phyloP scores from a whole-genome alignment of 2,329 filamentous ascomycete species.

The Endocalyx cinctus region DNA sequence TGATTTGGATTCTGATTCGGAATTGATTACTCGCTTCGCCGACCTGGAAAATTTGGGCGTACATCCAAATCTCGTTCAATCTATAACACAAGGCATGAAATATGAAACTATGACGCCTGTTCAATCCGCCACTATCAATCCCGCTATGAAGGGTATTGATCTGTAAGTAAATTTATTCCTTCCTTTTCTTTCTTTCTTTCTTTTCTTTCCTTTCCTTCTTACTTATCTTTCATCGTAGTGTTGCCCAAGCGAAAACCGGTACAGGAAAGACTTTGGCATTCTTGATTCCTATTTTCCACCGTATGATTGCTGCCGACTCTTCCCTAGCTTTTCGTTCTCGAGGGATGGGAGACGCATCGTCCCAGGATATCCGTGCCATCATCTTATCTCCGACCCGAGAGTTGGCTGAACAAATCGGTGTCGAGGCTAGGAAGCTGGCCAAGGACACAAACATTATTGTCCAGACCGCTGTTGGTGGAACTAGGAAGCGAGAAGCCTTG shows the following conservation, averaged over 20 bases:
- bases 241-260: slow-evolving; percentile 94
- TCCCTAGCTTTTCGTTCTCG: too few species aligned
- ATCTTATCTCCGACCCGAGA: slow-evolving; percentile 78
- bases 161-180: slow-evolving; percentile 53
- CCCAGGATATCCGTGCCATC: slow-evolving; percentile 62
- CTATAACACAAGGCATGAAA: slow-evolving; percentile 67
- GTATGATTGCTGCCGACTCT: slow-evolving; percentile 63
- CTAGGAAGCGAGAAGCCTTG: slow-evolving; percentile 68
- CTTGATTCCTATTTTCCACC: slow-evolving; percentile 78
- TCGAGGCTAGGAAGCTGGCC: slow-evolving; percentile 68
- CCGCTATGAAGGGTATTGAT: slow-evolving; percentile 75
- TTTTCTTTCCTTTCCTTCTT: slow-evolving; percentile 18
- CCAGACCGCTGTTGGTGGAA: slow-evolving; percentile 85
- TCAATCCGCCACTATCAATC: slow-evolving; percentile 76
- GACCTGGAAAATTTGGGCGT: slow-evolving; percentile 48
- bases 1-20: slow-evolving; percentile 13
- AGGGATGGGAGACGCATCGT: slow-evolving; percentile 36
- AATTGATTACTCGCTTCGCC: slow-evolving; percentile 35
- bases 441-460: slow-evolving; percentile 60
- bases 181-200: not conserved
- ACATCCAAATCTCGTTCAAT: slow-evolving; percentile 58
- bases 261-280: slow-evolving; percentile 97
- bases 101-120: slow-evolving; percentile 90
- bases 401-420: slow-evolving; percentile 74
- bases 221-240: slow-evolving; percentile 37